Conservation (phyloP, 495 filamentous ascomycete genomes). For the Tuber brumale region DNA sequence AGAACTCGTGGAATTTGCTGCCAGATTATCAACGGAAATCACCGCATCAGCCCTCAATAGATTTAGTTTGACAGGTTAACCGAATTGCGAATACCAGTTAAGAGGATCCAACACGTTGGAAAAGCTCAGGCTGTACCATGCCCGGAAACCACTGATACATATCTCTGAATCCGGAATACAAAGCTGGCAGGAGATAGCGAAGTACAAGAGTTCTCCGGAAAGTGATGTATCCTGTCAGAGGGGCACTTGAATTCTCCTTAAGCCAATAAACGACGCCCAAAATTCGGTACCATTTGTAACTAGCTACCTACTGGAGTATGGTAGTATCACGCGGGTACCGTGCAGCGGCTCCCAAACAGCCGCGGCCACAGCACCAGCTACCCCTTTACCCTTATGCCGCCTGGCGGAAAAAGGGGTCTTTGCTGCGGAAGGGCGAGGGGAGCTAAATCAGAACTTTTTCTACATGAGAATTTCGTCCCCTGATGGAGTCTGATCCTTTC, state of each 20-base stretch:
- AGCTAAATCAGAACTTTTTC: not conserved
- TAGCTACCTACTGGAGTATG: not conserved
- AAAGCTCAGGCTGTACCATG: not conserved
- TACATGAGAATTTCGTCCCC: not conserved
- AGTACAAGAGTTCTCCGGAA: not conserved
- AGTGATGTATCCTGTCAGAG: not conserved
- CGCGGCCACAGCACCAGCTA: not conserved
- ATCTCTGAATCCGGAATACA: not conserved
- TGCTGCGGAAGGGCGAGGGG: not conserved
- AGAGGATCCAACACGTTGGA: not conserved
- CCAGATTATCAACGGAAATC: not conserved
- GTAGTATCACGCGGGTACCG: not conserved
- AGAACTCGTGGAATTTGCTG: too few relatives aligned
- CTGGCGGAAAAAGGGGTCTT: not conserved
- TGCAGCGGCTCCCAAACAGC: not conserved
- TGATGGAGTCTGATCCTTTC: not conserved
- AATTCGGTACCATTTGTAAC: not conserved
- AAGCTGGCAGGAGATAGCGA: not conserved
- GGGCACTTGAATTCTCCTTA: not conserved
- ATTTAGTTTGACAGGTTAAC: not conserved
- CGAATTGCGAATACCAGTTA: not conserved
- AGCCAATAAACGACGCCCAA: not conserved
- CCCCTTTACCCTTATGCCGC: not conserved
- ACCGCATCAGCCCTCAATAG: not conserved
- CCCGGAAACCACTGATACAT: not conserved